phyloP scores from a whole-genome alignment of 441 rosid species.

The Syzygium syzygioides region DNA sequence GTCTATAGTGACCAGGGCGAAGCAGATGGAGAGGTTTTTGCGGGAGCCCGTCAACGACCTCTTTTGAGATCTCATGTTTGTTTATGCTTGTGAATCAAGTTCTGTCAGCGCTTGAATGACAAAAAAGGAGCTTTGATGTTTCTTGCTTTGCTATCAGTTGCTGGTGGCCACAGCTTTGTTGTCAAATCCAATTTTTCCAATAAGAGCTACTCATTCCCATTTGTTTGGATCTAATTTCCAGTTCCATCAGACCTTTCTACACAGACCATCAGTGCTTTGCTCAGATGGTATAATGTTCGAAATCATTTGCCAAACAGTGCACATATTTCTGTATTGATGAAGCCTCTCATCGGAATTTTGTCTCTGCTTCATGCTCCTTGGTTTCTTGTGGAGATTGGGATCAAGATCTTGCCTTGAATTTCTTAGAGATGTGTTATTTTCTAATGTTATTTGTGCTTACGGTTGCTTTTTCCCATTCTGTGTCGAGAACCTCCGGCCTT shows the following conservation, averaged over 20 bases:
- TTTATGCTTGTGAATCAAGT: constrained; percentile 5
- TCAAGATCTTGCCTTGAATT: not conserved
- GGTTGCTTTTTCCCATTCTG: not conserved
- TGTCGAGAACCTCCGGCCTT: not conserved
- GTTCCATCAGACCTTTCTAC: not conserved
- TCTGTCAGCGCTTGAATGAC: not conserved
- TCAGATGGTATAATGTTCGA: not conserved
- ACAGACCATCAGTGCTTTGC: not conserved
- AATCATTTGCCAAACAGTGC: not conserved
- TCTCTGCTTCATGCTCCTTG: not conserved
- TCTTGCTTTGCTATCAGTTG: constrained; percentile 16
- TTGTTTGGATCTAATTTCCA: not conserved
- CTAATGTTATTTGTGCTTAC: not conserved
- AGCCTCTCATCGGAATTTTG: not conserved
- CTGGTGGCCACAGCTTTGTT: constrained; percentile 7
- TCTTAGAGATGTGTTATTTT: not conserved
- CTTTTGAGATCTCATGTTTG: constrained; percentile 21
- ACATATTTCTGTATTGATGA: not conserved
- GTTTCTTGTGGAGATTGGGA: not conserved
- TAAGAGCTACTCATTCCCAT: constrained; percentile 14
- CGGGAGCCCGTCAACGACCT: constrained; percentile 48
- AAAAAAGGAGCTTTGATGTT: constrained; percentile 5
- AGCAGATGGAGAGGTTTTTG: constrained; percentile 89
- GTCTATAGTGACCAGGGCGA: constrained; percentile 88
- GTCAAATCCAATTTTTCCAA: constrained; percentile 21